Evolutionary conservation across 352 stramenopile species (phyloP).

Genomic region (Pythium phragmiticola): DNA sequence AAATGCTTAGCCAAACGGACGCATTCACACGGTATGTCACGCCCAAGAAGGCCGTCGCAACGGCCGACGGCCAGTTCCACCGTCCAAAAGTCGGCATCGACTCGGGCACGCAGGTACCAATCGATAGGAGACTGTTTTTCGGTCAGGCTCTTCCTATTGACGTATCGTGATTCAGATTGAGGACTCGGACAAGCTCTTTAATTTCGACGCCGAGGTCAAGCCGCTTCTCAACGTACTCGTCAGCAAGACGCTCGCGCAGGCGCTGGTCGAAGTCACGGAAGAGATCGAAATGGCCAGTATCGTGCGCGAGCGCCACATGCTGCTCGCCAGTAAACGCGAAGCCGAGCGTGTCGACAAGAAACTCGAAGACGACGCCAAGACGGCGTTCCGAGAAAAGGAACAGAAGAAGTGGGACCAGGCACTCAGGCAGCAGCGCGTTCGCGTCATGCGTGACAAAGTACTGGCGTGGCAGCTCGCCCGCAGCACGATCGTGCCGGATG

Average conservation of each 20-base stretch:
- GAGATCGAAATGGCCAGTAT: conserved; percentile 66
- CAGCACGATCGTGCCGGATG: conserved; percentile 37
- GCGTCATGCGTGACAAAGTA: conserved; percentile 55
- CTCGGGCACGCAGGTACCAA: conserved; percentile 54
- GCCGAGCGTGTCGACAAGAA: conserved; percentile 37
- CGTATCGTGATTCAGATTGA: conserved; percentile 51
- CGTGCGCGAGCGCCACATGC: conserved; percentile 33
- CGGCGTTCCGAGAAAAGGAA: conserved; percentile 49
- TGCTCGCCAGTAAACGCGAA: conserved; percentile 50
- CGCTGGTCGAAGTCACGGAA: conserved; percentile 69
- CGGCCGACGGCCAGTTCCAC: conserved; percentile 50
- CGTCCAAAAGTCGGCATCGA: conserved; percentile 76
- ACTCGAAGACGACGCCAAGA: conserved; percentile 55
- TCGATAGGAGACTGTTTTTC: background rate
- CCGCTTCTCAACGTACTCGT: conserved; percentile 77
- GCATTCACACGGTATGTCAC: conserved; percentile 45
- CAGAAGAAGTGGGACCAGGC: conserved; percentile 44
- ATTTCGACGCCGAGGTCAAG: conserved; percentile 79
- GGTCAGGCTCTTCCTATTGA: background rate
- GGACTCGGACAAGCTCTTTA: conserved; percentile 65
- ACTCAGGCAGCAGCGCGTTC: conserved; percentile 35
- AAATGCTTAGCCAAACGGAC: conserved; percentile 69
- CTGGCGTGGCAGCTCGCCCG: conserved; percentile 60
- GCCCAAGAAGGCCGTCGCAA: conserved; percentile 34
- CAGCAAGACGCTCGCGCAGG: conserved; percentile 82